phyloP scores from a whole-genome alignment of 805 yeast genomes.

The Ogataea haglerorum region DNA sequence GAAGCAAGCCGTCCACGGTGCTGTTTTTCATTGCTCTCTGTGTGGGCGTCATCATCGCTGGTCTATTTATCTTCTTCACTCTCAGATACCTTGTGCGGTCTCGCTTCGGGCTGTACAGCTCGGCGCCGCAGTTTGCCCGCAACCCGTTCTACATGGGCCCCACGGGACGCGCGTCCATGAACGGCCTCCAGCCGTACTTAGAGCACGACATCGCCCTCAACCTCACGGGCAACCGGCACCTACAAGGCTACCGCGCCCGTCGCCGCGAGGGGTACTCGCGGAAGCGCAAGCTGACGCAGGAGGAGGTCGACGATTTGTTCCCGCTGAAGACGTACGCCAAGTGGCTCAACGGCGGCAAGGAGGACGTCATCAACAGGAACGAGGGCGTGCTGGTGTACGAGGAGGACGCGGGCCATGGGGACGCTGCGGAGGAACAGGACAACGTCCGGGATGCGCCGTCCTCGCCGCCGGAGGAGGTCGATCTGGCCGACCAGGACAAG shows the following conservation, averaged over 20 bases:
- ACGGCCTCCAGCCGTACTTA: constrained; percentile 24
- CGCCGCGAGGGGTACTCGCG: constrained; percentile 35
- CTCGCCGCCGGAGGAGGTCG: constrained; percentile 10
- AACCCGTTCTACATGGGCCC: constrained; percentile 25
- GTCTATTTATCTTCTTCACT: constrained; percentile 56
- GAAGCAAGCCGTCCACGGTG: constrained; percentile 57
- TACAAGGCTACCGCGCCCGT: constrained; percentile 6
- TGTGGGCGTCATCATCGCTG: constrained; percentile 56
- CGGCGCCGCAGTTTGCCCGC: constrained; percentile 29
- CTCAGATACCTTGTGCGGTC: constrained; percentile 57
- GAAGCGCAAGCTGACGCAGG: constrained; percentile 50
- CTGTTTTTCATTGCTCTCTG: constrained; percentile 62
- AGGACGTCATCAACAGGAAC: constrained; percentile 45
- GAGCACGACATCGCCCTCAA: constrained; percentile 19
- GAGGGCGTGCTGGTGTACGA: constrained; percentile 33
- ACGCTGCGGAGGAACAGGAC: neutral
- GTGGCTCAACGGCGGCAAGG: constrained; percentile 62
- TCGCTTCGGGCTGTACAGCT: constrained; percentile 50
- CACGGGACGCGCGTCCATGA: constrained; percentile 25
- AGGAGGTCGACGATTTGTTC: constrained; percentile 58
- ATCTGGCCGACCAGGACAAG: constrained; percentile 12
- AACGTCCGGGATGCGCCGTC: neutral
- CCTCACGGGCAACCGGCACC: constrained; percentile 9
- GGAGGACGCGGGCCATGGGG: constrained; percentile 34
- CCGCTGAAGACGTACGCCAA: constrained; percentile 55